phyloP scores from a whole-genome alignment of 495 filamentous ascomycete genomes.

The Letharia lupina region DNA sequence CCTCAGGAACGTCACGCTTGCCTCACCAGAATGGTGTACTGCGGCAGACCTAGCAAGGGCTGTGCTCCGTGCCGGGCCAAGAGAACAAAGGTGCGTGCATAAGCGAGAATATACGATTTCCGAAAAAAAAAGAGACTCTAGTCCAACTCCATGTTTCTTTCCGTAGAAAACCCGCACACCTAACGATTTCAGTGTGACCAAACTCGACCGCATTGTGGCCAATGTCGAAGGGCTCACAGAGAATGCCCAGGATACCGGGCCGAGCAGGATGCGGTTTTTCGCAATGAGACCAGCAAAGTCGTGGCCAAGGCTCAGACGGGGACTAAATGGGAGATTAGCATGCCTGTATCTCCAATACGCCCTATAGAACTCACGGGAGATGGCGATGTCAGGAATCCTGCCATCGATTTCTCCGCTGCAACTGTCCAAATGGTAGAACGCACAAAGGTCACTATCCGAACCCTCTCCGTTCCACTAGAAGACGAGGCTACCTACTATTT shows the following conservation, averaged over 20 bases:
- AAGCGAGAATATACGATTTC: conserved; percentile 2
- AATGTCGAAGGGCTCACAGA: conserved; percentile 57
- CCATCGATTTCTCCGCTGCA: background rate
- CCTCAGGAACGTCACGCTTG: background rate
- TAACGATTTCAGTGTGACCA: conserved; percentile 51
- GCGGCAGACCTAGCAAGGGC: conserved; percentile 63
- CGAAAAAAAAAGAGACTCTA: background rate
- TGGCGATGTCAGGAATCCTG: conserved; percentile 14
- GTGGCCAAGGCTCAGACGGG: conserved; percentile 47
- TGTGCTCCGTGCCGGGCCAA: conserved; percentile 64
- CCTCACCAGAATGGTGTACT: conserved; percentile 53
- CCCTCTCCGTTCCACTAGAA: conserved; percentile 26
- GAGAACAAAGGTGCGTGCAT: conserved; percentile 43
- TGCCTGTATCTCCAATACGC: conserved; percentile 17
- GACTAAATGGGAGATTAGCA: conserved; percentile 19
- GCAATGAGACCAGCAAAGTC: conserved; percentile 62
- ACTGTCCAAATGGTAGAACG: conserved; percentile 3
- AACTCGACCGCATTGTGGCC: conserved; percentile 53
- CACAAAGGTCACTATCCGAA: conserved; percentile 18
- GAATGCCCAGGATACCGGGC: conserved; percentile 65
- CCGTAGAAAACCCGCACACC: background rate
- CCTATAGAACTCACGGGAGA: conserved; percentile 20
- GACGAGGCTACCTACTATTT: conserved; percentile 40
- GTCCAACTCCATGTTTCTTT: background rate
- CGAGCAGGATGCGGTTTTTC: conserved; percentile 60